Evolutionary conservation across 2,329 filamentous ascomycete genomes (phyloP), one percentile per base, ranked within the genome.

Genomic region (Clonostachys rosea): DNA sequence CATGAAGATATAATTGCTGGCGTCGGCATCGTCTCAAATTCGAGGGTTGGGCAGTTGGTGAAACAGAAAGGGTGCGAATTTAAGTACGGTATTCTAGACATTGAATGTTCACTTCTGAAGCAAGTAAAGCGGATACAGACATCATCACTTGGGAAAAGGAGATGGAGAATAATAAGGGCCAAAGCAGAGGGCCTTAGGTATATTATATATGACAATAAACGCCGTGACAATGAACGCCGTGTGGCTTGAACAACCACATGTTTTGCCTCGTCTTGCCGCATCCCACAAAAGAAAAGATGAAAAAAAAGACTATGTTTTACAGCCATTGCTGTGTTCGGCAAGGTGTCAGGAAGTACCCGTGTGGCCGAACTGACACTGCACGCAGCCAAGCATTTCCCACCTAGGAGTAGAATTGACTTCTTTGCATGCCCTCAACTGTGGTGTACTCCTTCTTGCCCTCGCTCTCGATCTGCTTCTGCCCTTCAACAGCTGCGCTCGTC

Each of bases 331-430:
- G 24, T 30, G 24, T 30, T 30, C 24, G 24, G 24, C 24, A 9
- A 30, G 24, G 8, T 30, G 24, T 10, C 9, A 30, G 24, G 9
- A 9, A 30, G 24, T 30, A 30, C 9, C 9, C 9, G 24, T 3
- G 24, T 30, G 24, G 24, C 24, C 24, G 24, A 10, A 9, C 24
- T 10, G 24, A 30, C 24, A 10, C 10, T 30, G 8, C 24, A 30
- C 9, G 8, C 24, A 30, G 24, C 8, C 24, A 9, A 30, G 24
- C 24, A 30, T 30, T 30, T 30, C 24, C 24, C 24, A 39, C 13
- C 54, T 58, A 81, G 16, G 76, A 77, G 62, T 81, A 79, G 54
- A 81, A 82, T 45, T 79, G 75, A 44, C 76, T 75, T 59, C 79
- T 76, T 57, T 80, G 76, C 64, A 82, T 81, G 52, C 72, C 75